Conservation (phyloP, 768 basidiomycete species). For the Rhizopogon rudus region DNA sequence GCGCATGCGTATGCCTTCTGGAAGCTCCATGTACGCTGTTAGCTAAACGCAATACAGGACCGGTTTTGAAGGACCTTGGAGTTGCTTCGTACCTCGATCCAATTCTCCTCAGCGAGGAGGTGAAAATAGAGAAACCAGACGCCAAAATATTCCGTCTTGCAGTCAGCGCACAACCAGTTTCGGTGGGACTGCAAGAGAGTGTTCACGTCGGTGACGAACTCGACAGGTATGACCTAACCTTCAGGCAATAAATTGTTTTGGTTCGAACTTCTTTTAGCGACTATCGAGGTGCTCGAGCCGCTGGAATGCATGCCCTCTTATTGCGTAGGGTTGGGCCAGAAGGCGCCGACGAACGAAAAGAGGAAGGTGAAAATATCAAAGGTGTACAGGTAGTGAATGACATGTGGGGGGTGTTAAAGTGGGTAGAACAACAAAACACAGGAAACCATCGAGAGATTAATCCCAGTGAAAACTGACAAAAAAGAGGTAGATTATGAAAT, state of each 20-base stretch:
- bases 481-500: no score
- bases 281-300: conserved; percentile 52
- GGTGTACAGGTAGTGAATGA: conserved; percentile 34
- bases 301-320: conserved; percentile 55
- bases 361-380: conserved; percentile 36
- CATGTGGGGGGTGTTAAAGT: conserved; percentile 31
- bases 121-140: conserved; percentile 66
- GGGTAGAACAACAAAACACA: conserved; percentile 23
- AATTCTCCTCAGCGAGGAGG: conserved; percentile 66
- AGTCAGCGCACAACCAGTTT: conserved; percentile 11
- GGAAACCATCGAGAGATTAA: background rate
- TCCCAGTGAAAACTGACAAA: background rate
- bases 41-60: conserved; percentile 26
- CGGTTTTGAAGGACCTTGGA: conserved; percentile 55
- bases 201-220: conserved; percentile 79
- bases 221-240: conserved; percentile 40
- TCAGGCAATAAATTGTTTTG: background rate
- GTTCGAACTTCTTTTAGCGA: conserved; percentile 40
- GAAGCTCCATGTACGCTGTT: background rate
- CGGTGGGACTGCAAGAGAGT: conserved; percentile 28
- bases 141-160: conserved; percentile 51
- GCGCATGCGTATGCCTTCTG: conserved; percentile 55
- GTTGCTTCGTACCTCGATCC: conserved; percentile 45
- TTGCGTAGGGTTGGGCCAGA: conserved; percentile 46
- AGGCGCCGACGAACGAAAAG: conserved; percentile 42